Evolutionary conservation across 306 rosid species (phyloP).

Genomic region (Neltuma alba): DNA sequence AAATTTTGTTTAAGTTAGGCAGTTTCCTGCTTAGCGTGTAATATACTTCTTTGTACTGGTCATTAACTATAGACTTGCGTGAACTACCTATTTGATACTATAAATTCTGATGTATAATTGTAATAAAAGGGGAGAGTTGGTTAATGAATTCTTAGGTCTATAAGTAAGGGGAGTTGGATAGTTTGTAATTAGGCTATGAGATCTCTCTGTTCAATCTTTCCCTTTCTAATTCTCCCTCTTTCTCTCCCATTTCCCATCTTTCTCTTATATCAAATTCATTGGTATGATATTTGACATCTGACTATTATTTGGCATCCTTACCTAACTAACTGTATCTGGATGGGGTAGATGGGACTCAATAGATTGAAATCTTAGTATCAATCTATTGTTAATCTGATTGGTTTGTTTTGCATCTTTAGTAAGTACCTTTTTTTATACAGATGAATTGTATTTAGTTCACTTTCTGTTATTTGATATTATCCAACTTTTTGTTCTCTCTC

Average conservation of each 20-base stretch:
- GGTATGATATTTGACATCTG: not conserved
- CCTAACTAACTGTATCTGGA: not conserved
- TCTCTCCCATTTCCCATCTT: not conserved
- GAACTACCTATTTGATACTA: not conserved
- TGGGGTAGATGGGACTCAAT: not conserved
- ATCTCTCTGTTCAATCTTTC: not conserved
- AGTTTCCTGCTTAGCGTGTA: not conserved
- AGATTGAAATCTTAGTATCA: slow-evolving; percentile 12
- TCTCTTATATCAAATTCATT: not conserved
- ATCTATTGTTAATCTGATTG: not conserved
- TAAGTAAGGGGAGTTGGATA: not conserved
- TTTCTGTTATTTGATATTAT: slow-evolving; percentile 10
- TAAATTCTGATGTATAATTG: not conserved
- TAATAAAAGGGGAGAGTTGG: not conserved
- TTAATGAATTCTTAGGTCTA: too few species aligned
- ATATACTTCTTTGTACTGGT: not conserved
- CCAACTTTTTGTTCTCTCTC: slow-evolving; percentile 6
- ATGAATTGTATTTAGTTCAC: not conserved
- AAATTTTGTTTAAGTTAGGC: not conserved
- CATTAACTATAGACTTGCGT: not conserved
- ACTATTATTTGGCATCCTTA: not conserved
- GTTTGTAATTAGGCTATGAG: not conserved
- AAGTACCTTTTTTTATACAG: not conserved
- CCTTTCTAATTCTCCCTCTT: not conserved
- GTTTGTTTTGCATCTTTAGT: not conserved